These are phyloP conservation scores for Apiosordaria backusii DNA, from an alignment of 495 filamentous ascomycete genomes.

Conservation along the genomic window DNA sequence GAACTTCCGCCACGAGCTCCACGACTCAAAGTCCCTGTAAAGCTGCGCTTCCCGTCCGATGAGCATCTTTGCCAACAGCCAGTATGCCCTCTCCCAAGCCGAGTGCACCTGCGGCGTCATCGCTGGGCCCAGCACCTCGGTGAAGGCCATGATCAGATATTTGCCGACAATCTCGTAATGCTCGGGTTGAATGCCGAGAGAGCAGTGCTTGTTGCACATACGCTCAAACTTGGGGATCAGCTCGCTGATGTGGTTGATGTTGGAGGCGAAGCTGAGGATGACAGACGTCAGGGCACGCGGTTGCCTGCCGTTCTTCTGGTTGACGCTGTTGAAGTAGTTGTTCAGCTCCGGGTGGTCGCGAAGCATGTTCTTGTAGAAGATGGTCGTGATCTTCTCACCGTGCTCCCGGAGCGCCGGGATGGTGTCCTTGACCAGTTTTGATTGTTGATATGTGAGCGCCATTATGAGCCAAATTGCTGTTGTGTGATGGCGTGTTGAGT, in stretches of 20 bases:
- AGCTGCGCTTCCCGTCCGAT: conserved; percentile 61
- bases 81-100: conserved; percentile 70
- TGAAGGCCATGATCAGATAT: conserved; percentile 64
- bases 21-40: conserved; percentile 53
- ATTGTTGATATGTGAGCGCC: conserved; percentile 43
- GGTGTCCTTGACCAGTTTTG: conserved; percentile 43
- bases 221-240: conserved; percentile 62
- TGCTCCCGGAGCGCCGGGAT: conserved; percentile 55
- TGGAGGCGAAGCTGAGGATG: conserved; percentile 63
- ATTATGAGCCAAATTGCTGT: conserved; percentile 22
- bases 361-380: conserved; percentile 69
- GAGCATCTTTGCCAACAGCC: conserved; percentile 65
- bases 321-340: conserved; percentile 65
- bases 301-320: conserved; percentile 66
- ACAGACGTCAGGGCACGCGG: conserved; percentile 61
- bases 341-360: conserved; percentile 60
- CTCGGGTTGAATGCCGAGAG: conserved; percentile 63
- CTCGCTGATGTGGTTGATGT: conserved; percentile 66
- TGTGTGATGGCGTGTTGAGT: not conserved
- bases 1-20: conserved; percentile 66
- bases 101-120: conserved; percentile 61
- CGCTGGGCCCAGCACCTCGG: conserved; percentile 61
- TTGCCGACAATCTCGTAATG: conserved; percentile 67
- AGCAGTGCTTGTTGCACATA: conserved; percentile 72
- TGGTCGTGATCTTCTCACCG: conserved; percentile 60